These are phyloP conservation scores for Diaporthe capsici DNA, from an alignment of 2,329 filamentous ascomycete species.

Conservation along the genomic window DNA sequence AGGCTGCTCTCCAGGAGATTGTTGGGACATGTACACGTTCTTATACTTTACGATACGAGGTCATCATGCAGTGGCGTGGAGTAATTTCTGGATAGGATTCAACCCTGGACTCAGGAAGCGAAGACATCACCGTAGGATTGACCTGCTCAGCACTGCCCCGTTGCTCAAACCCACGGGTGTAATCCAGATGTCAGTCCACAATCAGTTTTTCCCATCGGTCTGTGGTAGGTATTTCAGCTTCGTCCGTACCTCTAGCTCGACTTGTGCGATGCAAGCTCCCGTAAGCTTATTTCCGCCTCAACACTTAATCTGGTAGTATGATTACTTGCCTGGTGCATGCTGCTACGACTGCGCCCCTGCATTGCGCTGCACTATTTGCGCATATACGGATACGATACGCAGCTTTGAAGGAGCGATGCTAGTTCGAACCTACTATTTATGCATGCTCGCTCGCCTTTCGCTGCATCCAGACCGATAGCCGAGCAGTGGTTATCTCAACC, in stretches of 20 bases:
- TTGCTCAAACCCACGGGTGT: slow-evolving; percentile 15
- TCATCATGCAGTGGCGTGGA: neutral
- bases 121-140: neutral
- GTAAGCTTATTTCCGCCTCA: slow-evolving; percentile 27
- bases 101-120: neutral
- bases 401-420: neutral
- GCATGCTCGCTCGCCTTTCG: neutral
- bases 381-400: slow-evolving; percentile 24
- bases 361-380: slow-evolving; percentile 17
- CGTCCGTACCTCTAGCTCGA: neutral
- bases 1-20: neutral
- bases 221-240: neutral
- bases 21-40: neutral
- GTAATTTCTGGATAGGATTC: slow-evolving; percentile 9
- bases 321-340: neutral
- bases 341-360: slow-evolving; percentile 19
- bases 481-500: neutral
- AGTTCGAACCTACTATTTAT: neutral
- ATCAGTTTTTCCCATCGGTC: neutral
- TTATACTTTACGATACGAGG: slow-evolving; percentile 24
- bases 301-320: neutral
- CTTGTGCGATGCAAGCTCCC: slow-evolving; percentile 10
- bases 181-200: neutral
- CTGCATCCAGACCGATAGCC: slow-evolving; percentile 9
- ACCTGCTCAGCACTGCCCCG: slow-evolving; percentile 16